Conservation (phyloP, 2,329 filamentous ascomycete species). For the Paradendryphiella salina region DNA sequence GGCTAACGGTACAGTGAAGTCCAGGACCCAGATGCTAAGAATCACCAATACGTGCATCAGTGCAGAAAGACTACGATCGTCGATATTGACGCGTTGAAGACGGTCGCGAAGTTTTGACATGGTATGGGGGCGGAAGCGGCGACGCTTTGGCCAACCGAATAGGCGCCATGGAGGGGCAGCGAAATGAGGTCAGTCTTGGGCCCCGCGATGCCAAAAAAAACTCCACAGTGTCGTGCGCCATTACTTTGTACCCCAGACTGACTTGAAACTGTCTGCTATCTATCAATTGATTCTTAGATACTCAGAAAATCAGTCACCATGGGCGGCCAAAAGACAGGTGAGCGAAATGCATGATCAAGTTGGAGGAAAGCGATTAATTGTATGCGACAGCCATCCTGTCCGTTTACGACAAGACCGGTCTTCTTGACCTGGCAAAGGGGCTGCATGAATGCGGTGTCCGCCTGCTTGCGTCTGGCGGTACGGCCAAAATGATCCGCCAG, state of each 20-base stretch:
- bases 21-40: background rate
- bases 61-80: no score
- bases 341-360: background rate
- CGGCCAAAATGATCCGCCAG: slow-evolving; percentile 93
- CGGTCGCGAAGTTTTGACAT: background rate
- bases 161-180: slow-evolving; percentile 14
- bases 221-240: slow-evolving; percentile 22
- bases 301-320: slow-evolving; percentile 29
- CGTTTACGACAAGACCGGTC: slow-evolving; percentile 94
- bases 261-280: slow-evolving; percentile 12
- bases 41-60: no score
- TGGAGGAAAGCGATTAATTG: slow-evolving; percentile 4
- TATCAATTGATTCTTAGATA: slow-evolving; percentile 20
- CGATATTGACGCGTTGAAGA: background rate
- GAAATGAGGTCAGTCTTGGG: slow-evolving; percentile 11
- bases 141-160: slow-evolving; percentile 15
- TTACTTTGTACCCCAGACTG: slow-evolving; percentile 26
- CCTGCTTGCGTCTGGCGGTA: slow-evolving; percentile 92
- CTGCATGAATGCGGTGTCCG: slow-evolving; percentile 45
- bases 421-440: slow-evolving; percentile 46
- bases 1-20: background rate
- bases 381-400: slow-evolving; percentile 75
- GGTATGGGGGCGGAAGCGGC: slow-evolving; percentile 1
- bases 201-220: slow-evolving; percentile 23
- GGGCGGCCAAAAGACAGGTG: slow-evolving; percentile 46